Conservation (phyloP, 352 stramenopile genomes). For the Thalassiosira hispida region DNA sequence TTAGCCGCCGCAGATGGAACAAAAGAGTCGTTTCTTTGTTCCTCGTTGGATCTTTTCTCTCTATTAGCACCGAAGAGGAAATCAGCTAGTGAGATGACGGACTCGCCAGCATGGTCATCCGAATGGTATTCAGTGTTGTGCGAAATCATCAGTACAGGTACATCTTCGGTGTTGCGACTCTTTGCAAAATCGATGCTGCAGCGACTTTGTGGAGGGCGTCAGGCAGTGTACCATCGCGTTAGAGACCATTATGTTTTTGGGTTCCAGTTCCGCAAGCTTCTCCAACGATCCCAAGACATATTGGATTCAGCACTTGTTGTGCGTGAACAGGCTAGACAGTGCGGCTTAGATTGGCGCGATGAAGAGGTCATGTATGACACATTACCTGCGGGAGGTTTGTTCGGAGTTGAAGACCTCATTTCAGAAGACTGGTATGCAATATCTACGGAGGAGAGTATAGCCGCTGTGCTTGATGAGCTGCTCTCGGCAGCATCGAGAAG, state of each 20-base stretch:
- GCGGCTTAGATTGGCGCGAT: constrained; percentile 65
- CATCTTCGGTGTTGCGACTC: constrained; percentile 39
- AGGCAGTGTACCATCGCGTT: constrained; percentile 74
- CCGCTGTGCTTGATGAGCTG: constrained; percentile 71
- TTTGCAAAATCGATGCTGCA: constrained; percentile 75
- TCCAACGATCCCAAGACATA: constrained; percentile 55
- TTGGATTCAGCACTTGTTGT: constrained; percentile 66
- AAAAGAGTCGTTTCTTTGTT: constrained; percentile 45
- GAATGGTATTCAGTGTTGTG: constrained; percentile 80
- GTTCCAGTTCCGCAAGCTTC: constrained; percentile 72
- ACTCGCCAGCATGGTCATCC: constrained; percentile 28
- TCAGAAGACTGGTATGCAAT: constrained; percentile 72
- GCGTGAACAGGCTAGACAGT: constrained; percentile 71
- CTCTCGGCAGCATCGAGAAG: constrained; percentile 56
- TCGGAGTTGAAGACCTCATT: constrained; percentile 78
- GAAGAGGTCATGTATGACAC: constrained; percentile 61
- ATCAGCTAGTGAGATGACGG: constrained; percentile 11
- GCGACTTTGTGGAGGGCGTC: constrained; percentile 68
- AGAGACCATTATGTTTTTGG: constrained; percentile 82
- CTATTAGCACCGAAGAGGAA: constrained; percentile 48
- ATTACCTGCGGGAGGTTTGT: constrained; percentile 59
- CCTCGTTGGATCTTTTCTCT: constrained; percentile 53
- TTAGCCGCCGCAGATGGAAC: constrained; percentile 37
- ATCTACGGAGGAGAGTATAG: constrained; percentile 50
- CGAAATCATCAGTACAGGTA: constrained; percentile 71